A percentile compares a stretch with the other conserved stretches of the same genome.
Evolutionary conservation across 352 stramenopile genomes (phyloP).

Genomic region (Globisporangium echinulatum): DNA sequence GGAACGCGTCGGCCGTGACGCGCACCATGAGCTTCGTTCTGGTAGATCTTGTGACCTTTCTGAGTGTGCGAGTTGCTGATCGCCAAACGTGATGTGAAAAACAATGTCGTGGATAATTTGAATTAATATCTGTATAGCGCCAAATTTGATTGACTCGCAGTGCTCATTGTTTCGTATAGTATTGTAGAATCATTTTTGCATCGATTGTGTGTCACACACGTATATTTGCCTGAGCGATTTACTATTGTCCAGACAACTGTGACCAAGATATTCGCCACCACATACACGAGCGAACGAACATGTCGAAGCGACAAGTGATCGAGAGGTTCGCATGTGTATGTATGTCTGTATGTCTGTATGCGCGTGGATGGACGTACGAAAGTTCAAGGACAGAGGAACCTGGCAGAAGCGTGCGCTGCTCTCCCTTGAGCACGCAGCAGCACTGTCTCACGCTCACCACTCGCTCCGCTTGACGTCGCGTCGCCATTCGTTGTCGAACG

Average conservation of each 20-base stretch:
- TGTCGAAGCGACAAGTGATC: slow-evolving; percentile 23
- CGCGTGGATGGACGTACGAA: background rate
- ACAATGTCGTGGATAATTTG: no score
- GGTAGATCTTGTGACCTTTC: no score
- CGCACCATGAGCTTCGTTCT: slow-evolving; percentile 27
- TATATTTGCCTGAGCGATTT: background rate
- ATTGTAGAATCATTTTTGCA: no score
- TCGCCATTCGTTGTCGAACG: slow-evolving; percentile 3
- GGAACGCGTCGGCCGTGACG: slow-evolving; percentile 57
- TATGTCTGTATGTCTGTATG: background rate
- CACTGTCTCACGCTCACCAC: background rate
- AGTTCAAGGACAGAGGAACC: no score
- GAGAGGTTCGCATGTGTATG: slow-evolving; percentile 25
- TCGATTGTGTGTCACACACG: no score
- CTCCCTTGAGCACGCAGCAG: no score
- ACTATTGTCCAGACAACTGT: background rate
- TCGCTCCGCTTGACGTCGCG: background rate
- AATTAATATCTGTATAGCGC: no score
- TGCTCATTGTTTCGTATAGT: no score
- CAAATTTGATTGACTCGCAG: no score
- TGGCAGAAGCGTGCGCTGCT: no score
- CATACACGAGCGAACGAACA: background rate
- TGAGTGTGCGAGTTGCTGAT: no score
- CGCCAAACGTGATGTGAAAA: no score
- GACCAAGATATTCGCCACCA: background rate